Conservation (phyloP, 148 eudicot species). For the Rhododendron griersonianum region DNA sequence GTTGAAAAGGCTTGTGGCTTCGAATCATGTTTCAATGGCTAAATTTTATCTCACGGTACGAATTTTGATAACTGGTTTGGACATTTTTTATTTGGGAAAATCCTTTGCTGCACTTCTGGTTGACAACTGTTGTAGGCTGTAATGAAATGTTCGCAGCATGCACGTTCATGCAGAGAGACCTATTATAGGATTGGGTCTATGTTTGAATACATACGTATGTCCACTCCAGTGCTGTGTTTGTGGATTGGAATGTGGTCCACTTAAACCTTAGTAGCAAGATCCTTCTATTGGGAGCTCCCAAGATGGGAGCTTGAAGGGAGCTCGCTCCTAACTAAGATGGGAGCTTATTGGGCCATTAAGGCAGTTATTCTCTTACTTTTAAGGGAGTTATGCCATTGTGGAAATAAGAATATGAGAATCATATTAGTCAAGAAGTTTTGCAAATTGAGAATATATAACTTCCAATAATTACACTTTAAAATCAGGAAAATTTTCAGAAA, state of each 20-base stretch:
- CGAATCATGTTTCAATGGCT: constrained; percentile 80
- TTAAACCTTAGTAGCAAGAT: too few species aligned
- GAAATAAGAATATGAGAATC: too few species aligned
- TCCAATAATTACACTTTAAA: too few species aligned
- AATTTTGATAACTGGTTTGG: background rate
- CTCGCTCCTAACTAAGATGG: too few species aligned
- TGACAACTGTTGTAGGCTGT: background rate
- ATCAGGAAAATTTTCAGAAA: too few species aligned
- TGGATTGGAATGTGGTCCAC: background rate
- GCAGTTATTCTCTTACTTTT: too few species aligned
- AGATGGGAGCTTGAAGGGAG: too few species aligned
- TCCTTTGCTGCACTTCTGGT: background rate
- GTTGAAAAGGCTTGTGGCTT: constrained; percentile 64
- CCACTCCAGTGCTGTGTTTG: background rate
- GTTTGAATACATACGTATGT: background rate
- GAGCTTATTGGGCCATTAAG: too few species aligned
- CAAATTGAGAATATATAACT: too few species aligned
- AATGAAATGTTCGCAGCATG: background rate
- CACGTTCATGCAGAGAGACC: background rate
- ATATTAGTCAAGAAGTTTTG: too few species aligned
- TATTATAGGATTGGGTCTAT: background rate
- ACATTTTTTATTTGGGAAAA: background rate
- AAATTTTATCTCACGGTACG: constrained; percentile 79
- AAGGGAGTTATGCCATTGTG: too few species aligned
- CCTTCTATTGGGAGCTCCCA: too few species aligned